These are phyloP conservation scores for Vanrija humicola DNA, from an alignment of 1,284 basidiomycete genomes.

Conservation along the genomic window DNA sequence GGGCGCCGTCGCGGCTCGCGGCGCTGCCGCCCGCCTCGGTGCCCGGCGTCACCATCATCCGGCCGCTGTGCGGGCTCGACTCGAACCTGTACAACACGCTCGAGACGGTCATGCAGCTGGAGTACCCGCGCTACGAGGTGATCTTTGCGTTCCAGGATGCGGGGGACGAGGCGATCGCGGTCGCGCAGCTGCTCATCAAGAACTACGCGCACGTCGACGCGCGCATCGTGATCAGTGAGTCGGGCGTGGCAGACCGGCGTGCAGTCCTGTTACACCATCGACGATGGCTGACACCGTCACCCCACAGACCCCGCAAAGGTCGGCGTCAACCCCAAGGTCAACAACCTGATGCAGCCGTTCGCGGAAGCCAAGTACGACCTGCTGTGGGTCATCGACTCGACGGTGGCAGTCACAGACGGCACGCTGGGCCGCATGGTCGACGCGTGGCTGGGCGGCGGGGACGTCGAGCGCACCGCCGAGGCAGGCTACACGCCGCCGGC, in stretches of 20 bases:
- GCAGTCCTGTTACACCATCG: too few relatives aligned
- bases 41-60: conserved; percentile 84
- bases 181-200: conserved; percentile 68
- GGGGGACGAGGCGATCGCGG: conserved; percentile 71
- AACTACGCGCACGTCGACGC: conserved; percentile 68
- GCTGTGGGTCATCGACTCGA: conserved; percentile 95
- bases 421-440: conserved; percentile 83
- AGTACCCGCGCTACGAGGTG: conserved; percentile 84
- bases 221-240: conserved; percentile 69
- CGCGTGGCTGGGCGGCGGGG: conserved; percentile 48
- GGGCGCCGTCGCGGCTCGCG: conserved; percentile 59
- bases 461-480: conserved; percentile 34
- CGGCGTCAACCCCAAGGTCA: conserved; percentile 96
- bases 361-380: conserved; percentile 77
- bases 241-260: too few relatives aligned
- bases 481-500: conserved; percentile 20
- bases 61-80: conserved; percentile 88
- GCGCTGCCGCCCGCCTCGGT: conserved; percentile 55
- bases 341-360: conserved; percentile 87
- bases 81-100: conserved; percentile 89
- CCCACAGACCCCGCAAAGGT: conserved; percentile 52
- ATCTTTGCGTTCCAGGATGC: conserved; percentile 79
- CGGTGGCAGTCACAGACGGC: conserved; percentile 73
- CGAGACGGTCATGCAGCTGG: conserved; percentile 81
- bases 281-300: background rate